Conservation (phyloP, 169 alveolate species). For the Pseudocohnilembus persalinus region DNA sequence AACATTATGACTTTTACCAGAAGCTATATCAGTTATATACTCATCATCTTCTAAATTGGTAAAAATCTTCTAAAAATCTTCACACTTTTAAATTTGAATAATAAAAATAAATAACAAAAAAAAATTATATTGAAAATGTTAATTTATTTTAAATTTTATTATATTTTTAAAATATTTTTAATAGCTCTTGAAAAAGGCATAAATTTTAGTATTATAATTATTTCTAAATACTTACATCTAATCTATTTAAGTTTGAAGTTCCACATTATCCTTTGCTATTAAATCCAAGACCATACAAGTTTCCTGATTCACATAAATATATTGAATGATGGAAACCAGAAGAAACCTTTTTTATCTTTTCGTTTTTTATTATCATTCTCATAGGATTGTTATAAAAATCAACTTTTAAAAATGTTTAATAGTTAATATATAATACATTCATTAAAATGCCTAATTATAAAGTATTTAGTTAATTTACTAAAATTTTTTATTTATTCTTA, state of each 20-base stretch:
- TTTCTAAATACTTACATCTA: neutral
- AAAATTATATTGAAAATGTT: neutral
- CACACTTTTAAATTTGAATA: slow-evolving; percentile 5
- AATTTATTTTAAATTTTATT: neutral
- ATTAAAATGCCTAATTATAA: neutral
- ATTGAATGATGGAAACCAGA: slow-evolving; percentile 42
- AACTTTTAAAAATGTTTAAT: slow-evolving; percentile 23
- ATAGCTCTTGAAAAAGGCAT: neutral
- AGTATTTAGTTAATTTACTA: neutral
- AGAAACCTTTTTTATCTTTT: slow-evolving; percentile 20
- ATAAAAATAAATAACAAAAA: slow-evolving; percentile 2
- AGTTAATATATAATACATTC: neutral
- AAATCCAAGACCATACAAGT: slow-evolving; percentile 30
- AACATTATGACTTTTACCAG: slow-evolving; percentile 45
- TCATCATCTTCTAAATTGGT: slow-evolving; percentile 32
- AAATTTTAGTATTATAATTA: neutral
- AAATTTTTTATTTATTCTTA: neutral
- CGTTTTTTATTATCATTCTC: slow-evolving; percentile 17
- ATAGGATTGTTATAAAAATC: slow-evolving; percentile 19
- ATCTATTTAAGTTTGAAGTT: slow-evolving; percentile 22
- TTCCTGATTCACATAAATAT: slow-evolving; percentile 8
- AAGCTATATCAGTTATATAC: slow-evolving; percentile 26
- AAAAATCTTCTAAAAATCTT: slow-evolving; percentile 16
- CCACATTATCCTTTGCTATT: slow-evolving; percentile 47
- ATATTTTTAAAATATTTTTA: neutral